These are phyloP conservation scores for Ramichloridium luteum DNA, from an alignment of 2,329 filamentous ascomycete species.

Conservation along the genomic window DNA sequence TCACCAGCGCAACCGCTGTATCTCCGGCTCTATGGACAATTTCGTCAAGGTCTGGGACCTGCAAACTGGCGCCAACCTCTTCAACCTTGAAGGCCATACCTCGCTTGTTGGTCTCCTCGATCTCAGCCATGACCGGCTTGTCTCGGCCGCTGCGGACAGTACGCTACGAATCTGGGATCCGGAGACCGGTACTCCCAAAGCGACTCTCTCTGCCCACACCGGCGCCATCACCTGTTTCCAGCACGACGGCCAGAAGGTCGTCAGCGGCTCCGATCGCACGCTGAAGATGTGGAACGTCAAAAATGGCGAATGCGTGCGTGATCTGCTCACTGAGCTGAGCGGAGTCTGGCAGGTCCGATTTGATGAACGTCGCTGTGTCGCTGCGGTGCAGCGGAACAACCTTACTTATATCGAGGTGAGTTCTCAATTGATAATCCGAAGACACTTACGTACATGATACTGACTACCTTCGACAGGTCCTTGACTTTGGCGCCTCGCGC, in stretches of 20 bases:
- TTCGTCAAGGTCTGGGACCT: constrained; percentile 96
- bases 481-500: constrained; percentile 89
- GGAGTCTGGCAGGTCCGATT: constrained; percentile 99
- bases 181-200: constrained; percentile 79
- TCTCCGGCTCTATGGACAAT: constrained; percentile 97
- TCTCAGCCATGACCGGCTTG: constrained; percentile 75
- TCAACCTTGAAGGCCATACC: constrained; percentile 85
- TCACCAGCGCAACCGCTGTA: constrained; percentile 81
- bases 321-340: constrained; percentile 81
- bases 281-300: constrained; percentile 98
- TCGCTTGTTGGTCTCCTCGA: constrained; percentile 87
- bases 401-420: constrained; percentile 92
- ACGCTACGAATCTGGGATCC: constrained; percentile 96
- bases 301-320: constrained; percentile 82
- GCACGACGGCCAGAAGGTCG: constrained; percentile 91
- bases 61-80: constrained; percentile 68
- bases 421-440: too few relatives aligned
- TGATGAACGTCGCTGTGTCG: constrained; percentile 87
- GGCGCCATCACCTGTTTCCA: constrained; percentile 98
- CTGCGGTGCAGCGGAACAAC: constrained; percentile 84
- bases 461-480: constrained; percentile 53
- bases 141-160: constrained; percentile 89
- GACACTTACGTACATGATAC: constrained; percentile 7
- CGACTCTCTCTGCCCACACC: constrained; percentile 81
- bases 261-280: constrained; percentile 87